phyloP scores from a whole-genome alignment of 176 grass and related monocot genomes.

The Miscanthus lutarioriparius region DNA sequence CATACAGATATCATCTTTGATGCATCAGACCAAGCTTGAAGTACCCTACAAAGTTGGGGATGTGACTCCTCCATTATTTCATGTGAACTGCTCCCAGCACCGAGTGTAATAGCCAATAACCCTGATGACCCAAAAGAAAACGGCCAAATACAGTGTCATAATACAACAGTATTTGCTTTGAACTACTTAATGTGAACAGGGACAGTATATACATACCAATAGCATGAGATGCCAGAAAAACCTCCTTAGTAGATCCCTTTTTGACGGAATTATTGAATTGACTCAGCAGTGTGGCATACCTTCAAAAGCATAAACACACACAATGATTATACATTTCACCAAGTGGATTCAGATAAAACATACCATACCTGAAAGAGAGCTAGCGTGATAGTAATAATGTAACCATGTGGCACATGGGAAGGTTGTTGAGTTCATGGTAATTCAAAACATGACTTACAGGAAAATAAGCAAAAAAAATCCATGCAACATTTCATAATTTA shows the following conservation, averaged over 20 bases:
- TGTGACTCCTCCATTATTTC: slow-evolving; percentile 75
- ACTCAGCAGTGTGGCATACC: slow-evolving; percentile 75
- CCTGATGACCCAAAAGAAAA: slow-evolving; percentile 41
- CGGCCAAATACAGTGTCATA: not conserved
- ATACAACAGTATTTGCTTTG: not conserved
- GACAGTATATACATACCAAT: slow-evolving; percentile 45
- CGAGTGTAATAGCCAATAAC: slow-evolving; percentile 70
- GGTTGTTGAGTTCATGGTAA: not conserved
- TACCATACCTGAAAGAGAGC: not conserved
- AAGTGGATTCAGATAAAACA: not conserved
- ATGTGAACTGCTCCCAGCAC: slow-evolving; percentile 49
- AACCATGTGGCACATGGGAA: not conserved
- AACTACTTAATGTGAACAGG: not conserved
- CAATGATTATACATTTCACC: not conserved
- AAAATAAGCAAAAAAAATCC: not conserved
- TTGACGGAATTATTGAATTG: slow-evolving; percentile 83
- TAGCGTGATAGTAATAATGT: slow-evolving; percentile 13
- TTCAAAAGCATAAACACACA: slow-evolving; percentile 33
- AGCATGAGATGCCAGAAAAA: slow-evolving; percentile 65
- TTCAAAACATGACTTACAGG: not conserved
- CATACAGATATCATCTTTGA: slow-evolving; percentile 68
- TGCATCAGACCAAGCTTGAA: slow-evolving; percentile 56
- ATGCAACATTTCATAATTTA: not conserved
- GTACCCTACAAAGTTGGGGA: slow-evolving; percentile 55
- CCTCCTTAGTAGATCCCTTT: slow-evolving; percentile 72